Conservation (phyloP, 768 basidiomycete species). For the Hygrocybe coccinea region DNA sequence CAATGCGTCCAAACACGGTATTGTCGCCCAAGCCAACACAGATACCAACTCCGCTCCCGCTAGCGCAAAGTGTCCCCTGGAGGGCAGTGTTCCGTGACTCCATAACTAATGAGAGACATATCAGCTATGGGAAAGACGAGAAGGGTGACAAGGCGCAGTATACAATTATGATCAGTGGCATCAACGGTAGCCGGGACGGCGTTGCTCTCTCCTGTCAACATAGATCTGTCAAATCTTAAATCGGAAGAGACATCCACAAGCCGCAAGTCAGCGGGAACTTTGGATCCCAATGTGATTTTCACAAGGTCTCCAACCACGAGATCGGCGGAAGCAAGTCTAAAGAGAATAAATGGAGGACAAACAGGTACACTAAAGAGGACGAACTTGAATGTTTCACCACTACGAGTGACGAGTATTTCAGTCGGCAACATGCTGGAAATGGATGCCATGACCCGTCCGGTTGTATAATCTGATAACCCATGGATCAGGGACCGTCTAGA, state of each 20-base stretch:
- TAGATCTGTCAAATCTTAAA: slow-evolving; percentile 55
- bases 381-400: slow-evolving; percentile 32
- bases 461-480: slow-evolving; percentile 42
- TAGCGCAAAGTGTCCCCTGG: slow-evolving; percentile 51
- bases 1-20: slow-evolving; percentile 43
- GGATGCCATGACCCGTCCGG: slow-evolving; percentile 54
- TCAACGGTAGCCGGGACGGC: slow-evolving; percentile 28
- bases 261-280: slow-evolving; percentile 66
- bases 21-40: slow-evolving; percentile 47
- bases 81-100: slow-evolving; percentile 57
- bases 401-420: slow-evolving; percentile 57
- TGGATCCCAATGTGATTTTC: slow-evolving; percentile 57
- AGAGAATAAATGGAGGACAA: slow-evolving; percentile 14
- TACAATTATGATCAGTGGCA: slow-evolving; percentile 34
- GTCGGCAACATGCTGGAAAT: slow-evolving; percentile 64
- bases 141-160: slow-evolving; percentile 5
- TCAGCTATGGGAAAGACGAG: neutral
- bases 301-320: slow-evolving; percentile 68
- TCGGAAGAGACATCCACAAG: slow-evolving; percentile 57
- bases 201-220: slow-evolving; percentile 60
- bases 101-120: slow-evolving; percentile 18
- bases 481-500: neutral
- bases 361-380: neutral
- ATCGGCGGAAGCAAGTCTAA: slow-evolving; percentile 51
- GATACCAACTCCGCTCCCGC: slow-evolving; percentile 44